These are phyloP conservation scores for Malus hybrid DNA, from an alignment of 331 rosid genomes.

Conservation along the genomic window DNA sequence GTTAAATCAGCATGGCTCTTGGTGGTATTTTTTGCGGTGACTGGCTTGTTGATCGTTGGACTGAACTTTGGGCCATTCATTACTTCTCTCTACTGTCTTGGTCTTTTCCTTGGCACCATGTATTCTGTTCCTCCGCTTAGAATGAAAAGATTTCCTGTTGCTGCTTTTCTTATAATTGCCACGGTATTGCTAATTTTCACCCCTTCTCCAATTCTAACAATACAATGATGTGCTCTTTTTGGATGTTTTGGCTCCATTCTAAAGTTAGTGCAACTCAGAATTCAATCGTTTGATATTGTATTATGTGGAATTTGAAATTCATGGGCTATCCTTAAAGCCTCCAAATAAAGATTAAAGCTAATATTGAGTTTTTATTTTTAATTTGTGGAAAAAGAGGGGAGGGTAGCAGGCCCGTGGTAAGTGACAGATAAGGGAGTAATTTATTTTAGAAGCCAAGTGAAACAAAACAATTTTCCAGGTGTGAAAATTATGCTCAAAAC, in stretches of 20 bases:
- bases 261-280: not conserved
- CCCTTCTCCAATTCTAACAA: constrained; percentile 4
- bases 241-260: not conserved
- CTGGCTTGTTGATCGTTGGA: constrained; percentile 70
- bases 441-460: constrained; percentile 9
- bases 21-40: constrained; percentile 76
- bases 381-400: not conserved
- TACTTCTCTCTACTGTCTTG: constrained; percentile 70
- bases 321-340: not conserved
- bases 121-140: constrained; percentile 93
- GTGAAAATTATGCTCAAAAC: not conserved
- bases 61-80: constrained; percentile 80
- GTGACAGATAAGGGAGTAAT: not conserved
- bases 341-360: not conserved
- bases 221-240: not conserved
- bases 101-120: constrained; percentile 89
- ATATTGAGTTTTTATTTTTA: not conserved
- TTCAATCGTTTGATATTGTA: not conserved
- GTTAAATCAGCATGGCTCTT: constrained; percentile 88
- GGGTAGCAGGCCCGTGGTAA: not conserved
- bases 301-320: not conserved
- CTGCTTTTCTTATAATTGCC: constrained; percentile 95
- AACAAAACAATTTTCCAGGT: not conserved
- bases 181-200: constrained; percentile 45
- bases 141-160: constrained; percentile 90